Percentiles rank a stretch among this genome's conserved stretches.
These are phyloP conservation scores for Colletotrichum somersetense DNA, from an alignment of 2,329 filamentous ascomycete genomes.

Conservation along the genomic window DNA sequence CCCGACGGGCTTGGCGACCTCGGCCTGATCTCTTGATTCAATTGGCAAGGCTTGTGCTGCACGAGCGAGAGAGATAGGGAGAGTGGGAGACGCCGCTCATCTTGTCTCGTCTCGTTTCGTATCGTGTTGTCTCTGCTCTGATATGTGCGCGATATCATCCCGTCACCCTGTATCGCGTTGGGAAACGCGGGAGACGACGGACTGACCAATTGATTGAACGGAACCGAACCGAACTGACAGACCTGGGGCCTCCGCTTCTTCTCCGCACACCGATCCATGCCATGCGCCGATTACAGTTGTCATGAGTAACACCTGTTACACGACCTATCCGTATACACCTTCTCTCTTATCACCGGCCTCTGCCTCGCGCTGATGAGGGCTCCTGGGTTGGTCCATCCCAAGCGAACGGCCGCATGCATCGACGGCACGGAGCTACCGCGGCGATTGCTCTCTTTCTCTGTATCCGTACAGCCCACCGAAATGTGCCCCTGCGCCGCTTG, in stretches of 20 bases:
- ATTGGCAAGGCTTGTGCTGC: slow-evolving; percentile 29
- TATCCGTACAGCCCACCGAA: no score
- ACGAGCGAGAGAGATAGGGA: not conserved
- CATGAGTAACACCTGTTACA: slow-evolving; percentile 24
- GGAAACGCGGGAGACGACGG: slow-evolving; percentile 7
- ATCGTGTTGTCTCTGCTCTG: no score
- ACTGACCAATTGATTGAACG: not conserved
- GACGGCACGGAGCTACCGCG: not conserved
- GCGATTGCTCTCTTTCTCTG: not conserved
- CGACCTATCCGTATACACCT: no score
- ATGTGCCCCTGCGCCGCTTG: no score
- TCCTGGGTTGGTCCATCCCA: not conserved
- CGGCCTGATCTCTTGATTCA: slow-evolving; percentile 29
- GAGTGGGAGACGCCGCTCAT: not conserved
- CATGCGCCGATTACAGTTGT: slow-evolving; percentile 11
- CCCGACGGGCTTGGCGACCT: slow-evolving; percentile 16
- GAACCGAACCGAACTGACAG: no score
- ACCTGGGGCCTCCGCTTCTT: not conserved
- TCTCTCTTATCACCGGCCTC: not conserved
- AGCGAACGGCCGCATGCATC: not conserved
- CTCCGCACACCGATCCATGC: slow-evolving; percentile 1
- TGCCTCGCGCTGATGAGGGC: not conserved
- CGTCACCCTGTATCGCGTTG: no score
- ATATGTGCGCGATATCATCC: no score
- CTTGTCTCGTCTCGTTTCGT: not conserved